phyloP scores from a whole-genome alignment of 108 stramenopile genomes.

The Ochromonas danica region DNA sequence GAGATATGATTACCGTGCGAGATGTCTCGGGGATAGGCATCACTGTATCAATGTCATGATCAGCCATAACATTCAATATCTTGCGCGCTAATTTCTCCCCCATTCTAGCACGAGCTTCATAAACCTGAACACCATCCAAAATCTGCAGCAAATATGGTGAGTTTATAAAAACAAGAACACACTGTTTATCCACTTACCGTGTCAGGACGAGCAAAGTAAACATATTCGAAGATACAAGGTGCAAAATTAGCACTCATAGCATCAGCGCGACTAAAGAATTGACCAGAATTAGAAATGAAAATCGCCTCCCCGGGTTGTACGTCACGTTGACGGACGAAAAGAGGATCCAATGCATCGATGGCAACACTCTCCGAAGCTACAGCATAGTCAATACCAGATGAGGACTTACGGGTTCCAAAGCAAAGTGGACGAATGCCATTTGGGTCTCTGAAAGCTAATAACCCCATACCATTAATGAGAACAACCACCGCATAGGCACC shows the following conservation, averaged over 20 bases:
- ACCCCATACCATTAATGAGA: slow-evolving; percentile 87
- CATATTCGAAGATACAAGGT: slow-evolving; percentile 99
- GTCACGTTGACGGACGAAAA: slow-evolving; percentile 80
- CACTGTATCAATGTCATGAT: slow-evolving; percentile 93
- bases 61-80: slow-evolving; percentile 68
- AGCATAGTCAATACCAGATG: slow-evolving; percentile 64
- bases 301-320: slow-evolving; percentile 90
- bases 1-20: too few relatives aligned
- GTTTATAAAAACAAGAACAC: slow-evolving; percentile 2
- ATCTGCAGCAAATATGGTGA: background rate
- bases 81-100: slow-evolving; percentile 88
- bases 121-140: slow-evolving; percentile 93
- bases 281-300: slow-evolving; percentile 68
- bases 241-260: slow-evolving; percentile 32
- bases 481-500: slow-evolving; percentile 92
- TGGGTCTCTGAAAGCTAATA: slow-evolving; percentile 93
- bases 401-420: slow-evolving; percentile 67
- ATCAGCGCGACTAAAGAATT: slow-evolving; percentile 38
- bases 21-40: slow-evolving; percentile 98
- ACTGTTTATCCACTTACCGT: slow-evolving; percentile 57
- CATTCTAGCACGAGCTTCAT: slow-evolving; percentile 93
- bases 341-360: slow-evolving; percentile 83
- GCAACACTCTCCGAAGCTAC: slow-evolving; percentile 94
- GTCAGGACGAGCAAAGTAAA: slow-evolving; percentile 99
- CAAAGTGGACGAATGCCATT: slow-evolving; percentile 94